A percentile compares a stretch with the other conserved stretches of the same genome.
These are phyloP conservation scores for Sporothrix variecibatus DNA, from an alignment of 2,329 filamentous ascomycete species.

Conservation along the genomic window DNA sequence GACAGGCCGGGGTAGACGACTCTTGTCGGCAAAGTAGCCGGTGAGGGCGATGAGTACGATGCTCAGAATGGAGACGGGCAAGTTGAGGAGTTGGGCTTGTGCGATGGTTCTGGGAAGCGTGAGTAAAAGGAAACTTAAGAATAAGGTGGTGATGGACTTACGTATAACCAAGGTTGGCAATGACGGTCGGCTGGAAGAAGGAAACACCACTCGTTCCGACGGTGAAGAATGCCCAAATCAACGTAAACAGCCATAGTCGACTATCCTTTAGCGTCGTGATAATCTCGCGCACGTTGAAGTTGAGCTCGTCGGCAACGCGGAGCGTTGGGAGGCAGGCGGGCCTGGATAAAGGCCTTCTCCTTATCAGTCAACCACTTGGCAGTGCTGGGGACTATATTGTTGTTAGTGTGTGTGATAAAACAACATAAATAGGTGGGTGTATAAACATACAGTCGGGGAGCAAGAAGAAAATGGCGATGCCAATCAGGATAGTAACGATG, in stretches of 20 bases:
- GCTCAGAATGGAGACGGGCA: slow-evolving; percentile 25
- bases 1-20: slow-evolving; percentile 25
- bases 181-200: slow-evolving; percentile 47
- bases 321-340: slow-evolving; percentile 47
- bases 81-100: slow-evolving; percentile 50
- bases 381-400: slow-evolving; percentile 42
- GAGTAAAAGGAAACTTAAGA: background rate
- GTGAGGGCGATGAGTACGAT: slow-evolving; percentile 25
- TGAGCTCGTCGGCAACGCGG: slow-evolving; percentile 44
- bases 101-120: slow-evolving; percentile 41
- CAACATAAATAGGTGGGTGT: background rate
- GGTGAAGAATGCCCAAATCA: slow-evolving; percentile 50
- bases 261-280: slow-evolving; percentile 43
- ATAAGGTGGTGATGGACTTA: background rate
- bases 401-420: background rate
- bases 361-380: slow-evolving; percentile 49
- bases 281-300: slow-evolving; percentile 46
- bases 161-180: slow-evolving; percentile 40
- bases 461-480: slow-evolving; percentile 52
- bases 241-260: slow-evolving; percentile 49
- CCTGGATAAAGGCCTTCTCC: slow-evolving; percentile 53
- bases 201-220: slow-evolving; percentile 47
- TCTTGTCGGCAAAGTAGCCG: slow-evolving; percentile 29
- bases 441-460: slow-evolving; percentile 53
- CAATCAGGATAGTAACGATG: slow-evolving; percentile 48